These are phyloP conservation scores for Xylaria longipes DNA, from an alignment of 495 filamentous ascomycete species.

Conservation along the genomic window DNA sequence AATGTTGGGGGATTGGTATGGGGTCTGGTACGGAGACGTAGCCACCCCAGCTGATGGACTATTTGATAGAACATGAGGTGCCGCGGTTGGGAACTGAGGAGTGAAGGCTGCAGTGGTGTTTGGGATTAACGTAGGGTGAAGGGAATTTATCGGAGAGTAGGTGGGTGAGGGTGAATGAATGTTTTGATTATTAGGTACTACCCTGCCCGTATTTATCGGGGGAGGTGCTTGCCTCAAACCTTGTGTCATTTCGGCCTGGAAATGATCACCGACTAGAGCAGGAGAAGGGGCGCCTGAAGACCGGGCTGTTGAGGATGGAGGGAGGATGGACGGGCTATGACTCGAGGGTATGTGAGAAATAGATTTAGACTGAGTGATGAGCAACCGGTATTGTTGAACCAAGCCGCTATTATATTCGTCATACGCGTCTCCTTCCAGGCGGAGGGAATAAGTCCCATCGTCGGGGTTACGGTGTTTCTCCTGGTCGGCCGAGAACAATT, in stretches of 20 bases:
- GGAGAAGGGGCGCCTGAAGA: background rate
- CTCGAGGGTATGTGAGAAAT: constrained; percentile 5
- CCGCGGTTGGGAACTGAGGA: constrained; percentile 26
- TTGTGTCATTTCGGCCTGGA: background rate
- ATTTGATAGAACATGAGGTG: constrained; percentile 13
- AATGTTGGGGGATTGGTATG: constrained; percentile 7
- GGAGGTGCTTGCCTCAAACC: background rate
- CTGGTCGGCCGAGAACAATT: constrained; percentile 47
- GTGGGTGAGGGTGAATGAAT: constrained; percentile 18
- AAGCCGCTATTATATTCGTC: constrained; percentile 27
- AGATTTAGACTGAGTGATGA: constrained; percentile 15
- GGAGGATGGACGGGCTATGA: constrained; percentile 5
- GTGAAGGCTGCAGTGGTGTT: background rate
- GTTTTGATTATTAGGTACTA: constrained; percentile 20
- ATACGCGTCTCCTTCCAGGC: constrained; percentile 21
- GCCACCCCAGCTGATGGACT: constrained; percentile 10
- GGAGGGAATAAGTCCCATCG: constrained; percentile 19
- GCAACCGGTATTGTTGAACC: constrained; percentile 14
- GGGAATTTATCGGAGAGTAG: background rate
- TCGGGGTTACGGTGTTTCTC: constrained; percentile 27
- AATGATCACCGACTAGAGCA: background rate
- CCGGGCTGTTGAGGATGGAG: background rate
- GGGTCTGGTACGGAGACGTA: constrained; percentile 5
- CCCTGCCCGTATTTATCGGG: background rate
- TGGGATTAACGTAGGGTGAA: background rate